Conservation (phyloP, 2,329 filamentous ascomycete genomes). For the Rugonectria rugulosa region DNA sequence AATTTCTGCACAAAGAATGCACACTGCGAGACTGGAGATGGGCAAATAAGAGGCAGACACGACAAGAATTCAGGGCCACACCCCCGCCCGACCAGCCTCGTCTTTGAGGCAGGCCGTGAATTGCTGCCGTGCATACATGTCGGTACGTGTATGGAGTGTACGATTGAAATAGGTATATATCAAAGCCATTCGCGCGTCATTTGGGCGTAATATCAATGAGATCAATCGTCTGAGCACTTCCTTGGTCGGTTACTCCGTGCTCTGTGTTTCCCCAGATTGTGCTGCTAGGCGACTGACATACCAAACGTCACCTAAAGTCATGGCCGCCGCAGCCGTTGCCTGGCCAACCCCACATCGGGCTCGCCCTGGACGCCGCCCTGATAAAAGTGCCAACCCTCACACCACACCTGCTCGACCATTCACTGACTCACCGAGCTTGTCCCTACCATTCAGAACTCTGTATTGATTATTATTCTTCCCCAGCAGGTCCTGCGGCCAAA, state of each 20-base stretch:
- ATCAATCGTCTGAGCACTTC: background rate
- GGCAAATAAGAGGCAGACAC: constrained; percentile 40
- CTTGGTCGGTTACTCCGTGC: background rate
- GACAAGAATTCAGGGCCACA: constrained; percentile 26
- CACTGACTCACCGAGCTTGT: constrained; percentile 19
- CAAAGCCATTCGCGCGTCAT: constrained; percentile 3
- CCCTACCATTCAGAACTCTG: constrained; percentile 30
- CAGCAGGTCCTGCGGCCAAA: constrained; percentile 27
- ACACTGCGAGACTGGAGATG: background rate
- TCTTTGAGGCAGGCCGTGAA: background rate
- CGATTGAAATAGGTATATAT: constrained; percentile 12
- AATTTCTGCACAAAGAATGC: constrained; percentile 6
- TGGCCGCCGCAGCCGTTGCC: constrained; percentile 32
- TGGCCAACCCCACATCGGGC: constrained; percentile 34
- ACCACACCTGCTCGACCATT: constrained; percentile 15
- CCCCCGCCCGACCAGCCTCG: constrained; percentile 26
- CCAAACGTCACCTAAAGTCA: background rate
- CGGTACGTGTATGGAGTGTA: too few relatives aligned
- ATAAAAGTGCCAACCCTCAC: constrained; percentile 29
- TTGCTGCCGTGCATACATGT: too few relatives aligned
- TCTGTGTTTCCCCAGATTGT: constrained; percentile 3
- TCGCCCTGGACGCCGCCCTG: constrained; percentile 22
- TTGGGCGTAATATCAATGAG: background rate
- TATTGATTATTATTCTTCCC: constrained; percentile 20
- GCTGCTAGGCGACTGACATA: constrained; percentile 34